Evolutionary conservation across 192 early-diverging fungal genomes (phyloP).

Genomic region (Coemansia sp.): DNA sequence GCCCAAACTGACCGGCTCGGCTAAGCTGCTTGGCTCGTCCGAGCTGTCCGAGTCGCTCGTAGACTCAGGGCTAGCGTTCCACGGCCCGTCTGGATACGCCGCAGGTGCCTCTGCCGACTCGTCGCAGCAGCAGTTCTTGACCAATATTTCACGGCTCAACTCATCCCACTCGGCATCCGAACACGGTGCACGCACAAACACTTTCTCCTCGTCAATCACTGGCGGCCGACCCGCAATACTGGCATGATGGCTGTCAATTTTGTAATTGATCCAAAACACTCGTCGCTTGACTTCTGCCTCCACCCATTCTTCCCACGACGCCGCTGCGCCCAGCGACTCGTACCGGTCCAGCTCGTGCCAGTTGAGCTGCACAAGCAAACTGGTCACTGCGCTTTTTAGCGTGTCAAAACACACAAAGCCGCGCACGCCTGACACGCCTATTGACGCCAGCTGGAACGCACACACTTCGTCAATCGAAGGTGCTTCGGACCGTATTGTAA

Average conservation of each 20-base stretch:
- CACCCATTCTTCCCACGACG: slow-evolving; percentile 40
- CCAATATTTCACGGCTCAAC: slow-evolving; percentile 12
- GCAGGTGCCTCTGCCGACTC: background rate
- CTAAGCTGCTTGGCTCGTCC: background rate
- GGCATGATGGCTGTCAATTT: slow-evolving; percentile 30
- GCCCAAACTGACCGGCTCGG: no score
- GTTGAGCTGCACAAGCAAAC: slow-evolving; percentile 29
- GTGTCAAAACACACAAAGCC: slow-evolving; percentile 21
- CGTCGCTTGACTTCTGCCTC: slow-evolving; percentile 39
- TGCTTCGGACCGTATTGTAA: slow-evolving; percentile 3
- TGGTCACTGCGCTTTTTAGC: slow-evolving; percentile 18
- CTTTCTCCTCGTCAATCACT: slow-evolving; percentile 9
- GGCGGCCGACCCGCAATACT: slow-evolving; percentile 15
- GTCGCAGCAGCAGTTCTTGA: slow-evolving; percentile 13
- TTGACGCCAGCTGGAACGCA: slow-evolving; percentile 26
- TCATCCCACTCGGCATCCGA: slow-evolving; percentile 42
- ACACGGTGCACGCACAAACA: slow-evolving; percentile 21
- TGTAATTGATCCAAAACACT: slow-evolving; percentile 29
- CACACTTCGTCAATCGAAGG: slow-evolving; percentile 32
- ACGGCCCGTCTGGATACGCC: slow-evolving; percentile 7
- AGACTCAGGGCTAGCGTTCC: slow-evolving; percentile 1
- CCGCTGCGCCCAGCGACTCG: background rate
- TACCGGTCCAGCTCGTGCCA: slow-evolving; percentile 39
- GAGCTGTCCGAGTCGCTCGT: background rate
- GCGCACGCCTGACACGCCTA: slow-evolving; percentile 9